Percentiles rank a stretch among this genome's conserved stretches.
These are phyloP conservation scores for Colletotrichum kahawae DNA, from an alignment of 2,329 filamentous ascomycete species.

Conservation along the genomic window DNA sequence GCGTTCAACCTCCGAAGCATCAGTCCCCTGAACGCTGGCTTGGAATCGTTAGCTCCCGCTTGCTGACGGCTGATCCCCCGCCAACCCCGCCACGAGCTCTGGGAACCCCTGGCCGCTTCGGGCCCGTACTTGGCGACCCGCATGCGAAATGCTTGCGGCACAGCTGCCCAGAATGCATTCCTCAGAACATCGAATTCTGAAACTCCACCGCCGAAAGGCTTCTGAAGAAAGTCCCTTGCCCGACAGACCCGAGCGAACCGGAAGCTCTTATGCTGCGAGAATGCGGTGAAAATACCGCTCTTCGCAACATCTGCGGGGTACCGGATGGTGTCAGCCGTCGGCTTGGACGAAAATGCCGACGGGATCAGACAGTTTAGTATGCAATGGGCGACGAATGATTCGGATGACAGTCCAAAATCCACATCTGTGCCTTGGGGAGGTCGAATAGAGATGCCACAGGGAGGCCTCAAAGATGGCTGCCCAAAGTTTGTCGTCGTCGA, in stretches of 20 bases:
- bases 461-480: neutral
- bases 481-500: neutral
- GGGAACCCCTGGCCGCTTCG: neutral
- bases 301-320: neutral
- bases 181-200: conserved; percentile 6
- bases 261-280: neutral
- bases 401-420: neutral
- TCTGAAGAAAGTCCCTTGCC: neutral
- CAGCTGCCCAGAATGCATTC: conserved; percentile 4
- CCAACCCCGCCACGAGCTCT: neutral
- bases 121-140: neutral
- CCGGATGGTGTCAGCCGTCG: neutral
- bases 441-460: neutral
- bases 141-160: conserved; percentile 8
- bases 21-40: neutral
- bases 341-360: neutral
- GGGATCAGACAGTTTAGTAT: neutral
- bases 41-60: neutral
- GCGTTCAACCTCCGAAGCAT: neutral
- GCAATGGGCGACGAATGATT: neutral
- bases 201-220: neutral
- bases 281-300: neutral
- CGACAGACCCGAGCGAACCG: neutral
- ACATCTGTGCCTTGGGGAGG: neutral
- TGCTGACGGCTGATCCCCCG: neutral